Conservation (phyloP, 257 asterid genomes). For the Gynochthodes officinalis region DNA sequence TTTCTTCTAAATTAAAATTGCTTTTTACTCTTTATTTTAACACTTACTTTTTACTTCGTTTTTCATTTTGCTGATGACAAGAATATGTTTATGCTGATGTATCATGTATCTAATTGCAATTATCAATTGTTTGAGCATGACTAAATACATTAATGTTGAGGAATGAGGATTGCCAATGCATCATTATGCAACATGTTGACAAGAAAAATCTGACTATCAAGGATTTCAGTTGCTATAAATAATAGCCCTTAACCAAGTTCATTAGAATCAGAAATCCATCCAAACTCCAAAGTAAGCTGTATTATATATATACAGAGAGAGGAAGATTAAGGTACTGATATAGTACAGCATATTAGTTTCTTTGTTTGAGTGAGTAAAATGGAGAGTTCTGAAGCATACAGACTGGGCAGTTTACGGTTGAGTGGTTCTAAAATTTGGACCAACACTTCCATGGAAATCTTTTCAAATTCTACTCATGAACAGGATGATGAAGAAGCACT, state of each 20-base stretch:
- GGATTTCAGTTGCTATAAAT: background rate
- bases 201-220: background rate
- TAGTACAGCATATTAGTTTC: too few relatives aligned
- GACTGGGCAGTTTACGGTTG: constrained; percentile 16
- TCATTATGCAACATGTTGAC: background rate
- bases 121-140: too few relatives aligned
- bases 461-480: constrained; percentile 24
- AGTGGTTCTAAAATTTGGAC: constrained; percentile 26
- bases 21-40: too few relatives aligned
- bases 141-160: background rate
- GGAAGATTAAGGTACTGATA: too few relatives aligned
- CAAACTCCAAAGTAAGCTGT: background rate
- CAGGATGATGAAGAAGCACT: constrained; percentile 44
- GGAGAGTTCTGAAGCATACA: background rate
- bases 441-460: constrained; percentile 18
- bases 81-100: too few relatives aligned
- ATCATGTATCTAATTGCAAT: too few relatives aligned
- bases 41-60: too few relatives aligned
- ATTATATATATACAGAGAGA: too few relatives aligned
- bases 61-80: too few relatives aligned
- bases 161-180: background rate
- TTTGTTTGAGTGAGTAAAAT: background rate
- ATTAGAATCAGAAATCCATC: background rate
- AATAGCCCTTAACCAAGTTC: background rate
- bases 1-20: too few relatives aligned